Conservation (phyloP, 106 monocot species). For the Vanilla planifolia region DNA sequence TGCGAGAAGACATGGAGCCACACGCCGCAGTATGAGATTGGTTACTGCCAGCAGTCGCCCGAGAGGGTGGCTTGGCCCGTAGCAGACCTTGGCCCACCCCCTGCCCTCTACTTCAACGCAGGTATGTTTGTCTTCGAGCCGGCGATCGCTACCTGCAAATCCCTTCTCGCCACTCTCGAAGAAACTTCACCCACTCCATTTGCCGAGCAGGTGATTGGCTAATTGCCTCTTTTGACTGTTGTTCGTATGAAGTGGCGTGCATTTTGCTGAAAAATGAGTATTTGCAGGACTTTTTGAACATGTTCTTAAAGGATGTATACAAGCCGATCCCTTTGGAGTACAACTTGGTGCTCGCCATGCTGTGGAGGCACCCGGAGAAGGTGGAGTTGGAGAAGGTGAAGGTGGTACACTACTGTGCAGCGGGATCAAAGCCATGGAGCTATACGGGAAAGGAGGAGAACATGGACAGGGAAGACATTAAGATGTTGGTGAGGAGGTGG, state of each 20-base stretch:
- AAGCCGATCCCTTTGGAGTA: conserved; percentile 56
- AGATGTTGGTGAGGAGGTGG: conserved; percentile 69
- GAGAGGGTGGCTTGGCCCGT: conserved; percentile 49
- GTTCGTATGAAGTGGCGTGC: too few species aligned
- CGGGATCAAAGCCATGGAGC: conserved; percentile 89
- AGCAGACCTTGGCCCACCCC: conserved; percentile 30
- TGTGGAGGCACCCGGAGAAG: conserved; percentile 75
- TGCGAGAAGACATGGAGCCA: conserved; percentile 86
- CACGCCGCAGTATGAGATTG: conserved; percentile 48
- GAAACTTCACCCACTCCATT: conserved; percentile 44
- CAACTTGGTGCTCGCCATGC: conserved; percentile 76
- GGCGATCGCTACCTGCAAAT: conserved; percentile 17
- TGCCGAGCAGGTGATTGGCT: conserved; percentile 52
- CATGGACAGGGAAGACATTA: conserved; percentile 72
- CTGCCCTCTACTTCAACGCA: conserved; percentile 65
- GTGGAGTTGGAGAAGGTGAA: conserved; percentile 58
- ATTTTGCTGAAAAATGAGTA: background rate
- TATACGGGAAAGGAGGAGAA: conserved; percentile 55
- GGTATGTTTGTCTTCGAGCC: conserved; percentile 78
- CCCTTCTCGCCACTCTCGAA: conserved; percentile 34
- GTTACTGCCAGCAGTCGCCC: conserved; percentile 79
- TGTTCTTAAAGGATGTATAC: conserved; percentile 55
- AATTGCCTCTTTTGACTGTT: background rate
- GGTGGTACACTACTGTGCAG: conserved; percentile 81
- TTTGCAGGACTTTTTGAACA: conserved; percentile 59